These are phyloP conservation scores for Zymoseptoria tritici DNA, from an alignment of 2,329 filamentous ascomycete genomes.

Conservation along the genomic window DNA sequence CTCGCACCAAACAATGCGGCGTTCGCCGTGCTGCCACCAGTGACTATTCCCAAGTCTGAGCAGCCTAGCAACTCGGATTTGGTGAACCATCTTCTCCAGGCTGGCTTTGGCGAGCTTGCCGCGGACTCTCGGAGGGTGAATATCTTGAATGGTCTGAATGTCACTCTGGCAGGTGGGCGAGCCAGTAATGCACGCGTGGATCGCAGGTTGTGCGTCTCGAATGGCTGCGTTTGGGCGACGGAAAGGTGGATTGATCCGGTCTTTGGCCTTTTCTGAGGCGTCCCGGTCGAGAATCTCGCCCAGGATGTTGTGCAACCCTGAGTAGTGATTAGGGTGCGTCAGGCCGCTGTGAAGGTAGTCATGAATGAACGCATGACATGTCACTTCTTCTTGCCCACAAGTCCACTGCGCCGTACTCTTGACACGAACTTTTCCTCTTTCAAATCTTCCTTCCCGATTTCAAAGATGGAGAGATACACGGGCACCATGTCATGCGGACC, in stretches of 20 bases:
- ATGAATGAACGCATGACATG: not conserved
- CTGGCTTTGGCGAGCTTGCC: constrained; percentile 6
- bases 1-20: constrained; percentile 11
- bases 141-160: constrained; percentile 4
- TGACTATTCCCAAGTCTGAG: not conserved
- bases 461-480: constrained; percentile 9
- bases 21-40: constrained; percentile 6
- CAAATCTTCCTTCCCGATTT: constrained; percentile 11
- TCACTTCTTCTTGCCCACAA: not conserved
- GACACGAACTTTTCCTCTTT: constrained; percentile 31
- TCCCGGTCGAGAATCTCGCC: not conserved
- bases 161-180: not conserved
- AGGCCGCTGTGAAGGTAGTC: not conserved
- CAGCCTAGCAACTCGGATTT: constrained; percentile 7
- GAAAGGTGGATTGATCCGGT: constrained; percentile 12
- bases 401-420: constrained; percentile 1
- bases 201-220: constrained; percentile 10
- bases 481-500: constrained; percentile 17
- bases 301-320: not conserved
- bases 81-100: constrained; percentile 4
- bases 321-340: not conserved
- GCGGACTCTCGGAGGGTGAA: not conserved
- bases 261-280: not conserved
- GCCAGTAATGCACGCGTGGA: constrained; percentile 9
- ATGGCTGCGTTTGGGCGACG: constrained; percentile 13